These are phyloP conservation scores for Amoebophrya sp. DNA, from an alignment of 169 alveolate genomes.

Conservation along the genomic window DNA sequence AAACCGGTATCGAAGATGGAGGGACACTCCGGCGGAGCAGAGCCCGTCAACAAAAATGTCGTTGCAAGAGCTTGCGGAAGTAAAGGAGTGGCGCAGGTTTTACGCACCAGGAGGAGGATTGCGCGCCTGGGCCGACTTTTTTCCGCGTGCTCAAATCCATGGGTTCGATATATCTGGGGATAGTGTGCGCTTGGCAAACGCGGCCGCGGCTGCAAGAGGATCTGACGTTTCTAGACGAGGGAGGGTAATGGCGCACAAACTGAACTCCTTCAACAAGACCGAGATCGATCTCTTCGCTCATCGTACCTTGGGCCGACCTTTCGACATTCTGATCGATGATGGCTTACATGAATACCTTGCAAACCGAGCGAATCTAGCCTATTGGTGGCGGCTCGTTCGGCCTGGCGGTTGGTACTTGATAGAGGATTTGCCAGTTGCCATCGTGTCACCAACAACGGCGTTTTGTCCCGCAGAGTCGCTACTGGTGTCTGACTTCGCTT, in stretches of 20 bases:
- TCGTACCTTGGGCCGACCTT: not conserved
- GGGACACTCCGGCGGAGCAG: too few species aligned
- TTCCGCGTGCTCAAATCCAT: not conserved
- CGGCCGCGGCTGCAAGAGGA: too few species aligned
- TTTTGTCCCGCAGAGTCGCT: not conserved
- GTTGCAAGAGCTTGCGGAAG: too few species aligned
- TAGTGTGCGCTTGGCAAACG: too few species aligned
- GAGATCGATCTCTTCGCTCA: not conserved
- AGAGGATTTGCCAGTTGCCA: not conserved
- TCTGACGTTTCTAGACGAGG: too few species aligned
- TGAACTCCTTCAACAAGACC: slow-evolving; percentile 1
- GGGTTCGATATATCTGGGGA: not conserved
- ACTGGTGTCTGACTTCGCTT: not conserved
- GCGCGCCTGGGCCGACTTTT: not conserved
- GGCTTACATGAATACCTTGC: not conserved
- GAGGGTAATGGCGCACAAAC: too few species aligned
- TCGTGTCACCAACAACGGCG: not conserved
- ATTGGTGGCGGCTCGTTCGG: not conserved
- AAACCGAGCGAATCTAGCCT: not conserved
- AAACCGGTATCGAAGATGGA: too few species aligned
- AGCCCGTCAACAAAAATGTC: too few species aligned
- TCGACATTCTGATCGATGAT: not conserved
- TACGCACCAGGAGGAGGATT: not conserved
- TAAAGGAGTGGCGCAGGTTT: too few species aligned
- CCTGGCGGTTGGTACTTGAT: not conserved